Evolutionary conservation across 345 rosid species (phyloP).

Genomic region (Eucalyptus microcorys): DNA sequence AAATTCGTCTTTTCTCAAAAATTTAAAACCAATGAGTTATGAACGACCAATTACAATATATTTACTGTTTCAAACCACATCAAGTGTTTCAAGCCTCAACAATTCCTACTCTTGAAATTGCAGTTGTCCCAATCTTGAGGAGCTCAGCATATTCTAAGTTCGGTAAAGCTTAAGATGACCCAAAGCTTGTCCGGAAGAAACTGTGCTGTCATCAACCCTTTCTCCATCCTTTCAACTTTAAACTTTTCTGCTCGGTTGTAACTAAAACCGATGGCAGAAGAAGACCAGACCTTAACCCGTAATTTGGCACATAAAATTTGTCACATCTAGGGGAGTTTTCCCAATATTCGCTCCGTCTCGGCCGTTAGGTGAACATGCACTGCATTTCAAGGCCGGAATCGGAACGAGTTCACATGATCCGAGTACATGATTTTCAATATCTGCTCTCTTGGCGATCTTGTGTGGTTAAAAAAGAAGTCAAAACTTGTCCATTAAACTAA

Average conservation of each 20-base stretch:
- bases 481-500: neutral
- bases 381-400: neutral
- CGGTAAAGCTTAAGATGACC: neutral
- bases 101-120: neutral
- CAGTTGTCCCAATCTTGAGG: neutral
- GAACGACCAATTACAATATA: fast-evolving
- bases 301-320: neutral
- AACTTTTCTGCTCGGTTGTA: neutral
- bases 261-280: neutral
- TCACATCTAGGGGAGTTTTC: neutral
- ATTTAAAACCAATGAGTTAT: neutral
- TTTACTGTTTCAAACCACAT: fast-evolving
- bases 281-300: neutral
- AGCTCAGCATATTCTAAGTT: neutral
- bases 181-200: neutral
- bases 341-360: neutral
- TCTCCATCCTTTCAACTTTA: neutral
- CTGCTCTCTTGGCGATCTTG: neutral
- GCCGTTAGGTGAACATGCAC: neutral
- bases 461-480: neutral
- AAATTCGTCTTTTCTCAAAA: neutral
- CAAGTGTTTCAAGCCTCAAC: fast-evolving
- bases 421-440: neutral
- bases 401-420: neutral
- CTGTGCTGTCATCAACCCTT: neutral